Percentiles rank a stretch among this genome's conserved stretches.
Evolutionary conservation across 257 asterid genomes (phyloP).

Genomic region (Solanum ahanhuiri): DNA sequence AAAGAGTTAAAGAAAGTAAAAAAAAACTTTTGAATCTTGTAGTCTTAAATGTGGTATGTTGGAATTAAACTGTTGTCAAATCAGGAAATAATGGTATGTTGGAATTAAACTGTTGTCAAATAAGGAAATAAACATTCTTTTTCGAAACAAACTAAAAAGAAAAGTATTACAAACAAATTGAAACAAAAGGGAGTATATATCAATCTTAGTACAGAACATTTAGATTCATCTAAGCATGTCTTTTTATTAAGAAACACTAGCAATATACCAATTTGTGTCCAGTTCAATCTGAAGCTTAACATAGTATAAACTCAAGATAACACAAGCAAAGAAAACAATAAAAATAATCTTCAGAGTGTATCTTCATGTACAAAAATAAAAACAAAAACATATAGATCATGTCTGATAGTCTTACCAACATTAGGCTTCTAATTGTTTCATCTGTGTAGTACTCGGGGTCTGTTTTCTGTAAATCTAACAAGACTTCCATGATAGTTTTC

Average conservation of each 20-base stretch:
- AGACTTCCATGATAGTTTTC: slow-evolving; percentile 35
- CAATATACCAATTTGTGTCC: not conserved
- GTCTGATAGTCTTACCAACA: slow-evolving; percentile 14
- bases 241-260: not conserved
- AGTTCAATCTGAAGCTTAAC: not conserved
- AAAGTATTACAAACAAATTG: not conserved
- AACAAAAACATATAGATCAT: not conserved
- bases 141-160: not conserved
- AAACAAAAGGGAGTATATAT: not conserved
- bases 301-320: not conserved
- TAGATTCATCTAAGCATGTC: not conserved
- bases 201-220: not conserved
- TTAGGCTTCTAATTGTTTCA: slow-evolving; percentile 28
- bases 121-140: not conserved
- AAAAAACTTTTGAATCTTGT: not conserved
- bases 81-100: not conserved
- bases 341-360: not conserved
- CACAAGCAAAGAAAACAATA: not conserved
- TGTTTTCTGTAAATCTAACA: slow-evolving; percentile 30
- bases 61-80: not conserved
- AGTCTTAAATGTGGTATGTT: not conserved
- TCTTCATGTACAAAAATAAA: not conserved
- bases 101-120: not conserved
- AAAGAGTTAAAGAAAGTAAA: not conserved
- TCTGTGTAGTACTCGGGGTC: slow-evolving; percentile 42